phyloP scores from a whole-genome alignment of 148 eudicot species.

The Diospyros lotus region DNA sequence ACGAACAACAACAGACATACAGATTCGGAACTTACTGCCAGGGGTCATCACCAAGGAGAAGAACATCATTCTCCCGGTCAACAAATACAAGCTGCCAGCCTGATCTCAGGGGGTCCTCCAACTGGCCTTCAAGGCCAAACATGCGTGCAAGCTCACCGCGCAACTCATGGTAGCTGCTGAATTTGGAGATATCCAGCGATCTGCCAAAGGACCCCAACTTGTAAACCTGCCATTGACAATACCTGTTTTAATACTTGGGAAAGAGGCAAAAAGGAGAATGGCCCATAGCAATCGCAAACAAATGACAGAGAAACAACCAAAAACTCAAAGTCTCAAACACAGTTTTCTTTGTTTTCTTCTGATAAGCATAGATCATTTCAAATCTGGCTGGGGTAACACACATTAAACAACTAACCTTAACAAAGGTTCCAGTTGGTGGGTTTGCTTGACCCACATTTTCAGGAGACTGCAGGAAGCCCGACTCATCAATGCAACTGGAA shows the following conservation, averaged over 20 bases:
- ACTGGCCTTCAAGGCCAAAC: constrained; percentile 85
- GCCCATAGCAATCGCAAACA: not conserved
- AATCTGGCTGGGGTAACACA: not conserved
- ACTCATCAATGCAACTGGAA: constrained; percentile 65
- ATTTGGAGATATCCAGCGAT: constrained; percentile 70
- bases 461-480: constrained; percentile 74
- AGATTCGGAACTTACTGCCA: constrained; percentile 59
- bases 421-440: constrained; percentile 55
- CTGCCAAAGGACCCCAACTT: constrained; percentile 75
- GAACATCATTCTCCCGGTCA: constrained; percentile 89
- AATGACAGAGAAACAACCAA: not conserved
- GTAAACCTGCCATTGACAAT: constrained; percentile 44
- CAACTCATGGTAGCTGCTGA: constrained; percentile 80
- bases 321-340: not conserved
- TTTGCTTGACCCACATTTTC: constrained; percentile 69
- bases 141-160: constrained; percentile 73
- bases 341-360: not conserved
- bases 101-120: constrained; percentile 94
- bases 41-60: constrained; percentile 93
- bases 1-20: not conserved
- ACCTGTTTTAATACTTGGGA: not conserved
- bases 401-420: constrained; percentile 43
- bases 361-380: not conserved
- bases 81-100: constrained; percentile 99
- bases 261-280: not conserved